phyloP scores from a whole-genome alignment of 1,284 basidiomycete genomes.

The Tetrapyrgos nigripes region DNA sequence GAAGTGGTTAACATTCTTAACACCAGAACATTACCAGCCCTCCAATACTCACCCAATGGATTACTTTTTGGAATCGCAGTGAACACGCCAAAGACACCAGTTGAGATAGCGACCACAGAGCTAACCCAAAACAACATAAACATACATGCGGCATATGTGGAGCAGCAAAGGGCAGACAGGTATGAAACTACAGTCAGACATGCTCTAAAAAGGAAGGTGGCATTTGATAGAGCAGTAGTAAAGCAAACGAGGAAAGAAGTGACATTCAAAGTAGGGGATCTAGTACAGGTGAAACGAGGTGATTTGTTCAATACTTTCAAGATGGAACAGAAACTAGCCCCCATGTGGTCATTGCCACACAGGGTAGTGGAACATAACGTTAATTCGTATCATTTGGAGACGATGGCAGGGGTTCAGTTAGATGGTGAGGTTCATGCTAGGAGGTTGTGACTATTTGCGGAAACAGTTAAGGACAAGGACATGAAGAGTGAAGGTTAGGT shows the following conservation, averaged over 20 bases:
- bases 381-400: slow-evolving; percentile 27
- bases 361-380: slow-evolving; percentile 14
- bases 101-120: background rate
- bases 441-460: slow-evolving; percentile 20
- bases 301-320: slow-evolving; percentile 35
- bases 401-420: slow-evolving; percentile 16
- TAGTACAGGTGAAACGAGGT: slow-evolving; percentile 36
- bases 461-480: too few species aligned
- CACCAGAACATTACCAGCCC: background rate
- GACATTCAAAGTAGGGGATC: slow-evolving; percentile 29
- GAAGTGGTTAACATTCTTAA: slow-evolving; percentile 33
- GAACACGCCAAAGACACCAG: slow-evolving; percentile 8
- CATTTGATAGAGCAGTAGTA: slow-evolving; percentile 30
- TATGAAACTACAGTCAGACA: slow-evolving; percentile 24
- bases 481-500: too few species aligned
- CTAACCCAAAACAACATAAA: background rate
- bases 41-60: background rate
- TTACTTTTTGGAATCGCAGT: slow-evolving; percentile 29
- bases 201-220: slow-evolving; percentile 20
- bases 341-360: slow-evolving; percentile 30
- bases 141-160: slow-evolving; percentile 25
- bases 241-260: slow-evolving; percentile 21
- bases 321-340: slow-evolving; percentile 29
- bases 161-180: slow-evolving; percentile 31
- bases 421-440: slow-evolving; percentile 18